Evolutionary conservation across 1,284 basidiomycete genomes (phyloP).

Genomic region (Boletus sp.): DNA sequence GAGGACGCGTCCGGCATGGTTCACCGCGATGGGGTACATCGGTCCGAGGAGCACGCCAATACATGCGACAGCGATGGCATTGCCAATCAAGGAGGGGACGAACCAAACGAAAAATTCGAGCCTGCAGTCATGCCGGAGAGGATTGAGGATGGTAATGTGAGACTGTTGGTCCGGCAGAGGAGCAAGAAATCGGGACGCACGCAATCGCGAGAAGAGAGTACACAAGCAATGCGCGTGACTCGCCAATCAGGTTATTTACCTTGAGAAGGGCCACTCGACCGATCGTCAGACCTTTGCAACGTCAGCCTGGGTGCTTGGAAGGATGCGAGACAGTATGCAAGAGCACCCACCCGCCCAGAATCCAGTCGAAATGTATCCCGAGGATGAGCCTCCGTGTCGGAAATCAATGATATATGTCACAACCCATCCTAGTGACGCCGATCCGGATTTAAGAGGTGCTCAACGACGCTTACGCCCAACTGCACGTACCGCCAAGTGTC

Average conservation of each 20-base stretch:
- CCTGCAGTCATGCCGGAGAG: slow-evolving; percentile 15
- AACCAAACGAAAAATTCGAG: slow-evolving; percentile 61
- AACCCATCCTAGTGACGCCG: slow-evolving; percentile 44
- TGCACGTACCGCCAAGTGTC: slow-evolving; percentile 47
- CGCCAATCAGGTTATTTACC: slow-evolving; percentile 26
- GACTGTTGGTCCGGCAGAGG: neutral
- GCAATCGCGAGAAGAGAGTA: slow-evolving; percentile 38
- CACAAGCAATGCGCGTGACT: slow-evolving; percentile 20
- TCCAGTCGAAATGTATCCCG: slow-evolving; percentile 51
- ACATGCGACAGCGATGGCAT: slow-evolving; percentile 55
- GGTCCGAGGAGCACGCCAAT: slow-evolving; percentile 58
- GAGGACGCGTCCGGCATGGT: slow-evolving; percentile 49
- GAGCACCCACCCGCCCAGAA: slow-evolving; percentile 46
- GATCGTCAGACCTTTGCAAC: slow-evolving; percentile 21
- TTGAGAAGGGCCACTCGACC: slow-evolving; percentile 26
- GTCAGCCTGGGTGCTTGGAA: neutral
- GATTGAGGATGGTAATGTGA: neutral
- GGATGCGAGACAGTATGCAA: neutral
- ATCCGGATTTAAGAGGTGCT: neutral
- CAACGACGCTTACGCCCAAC: neutral
- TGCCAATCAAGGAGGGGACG: slow-evolving; percentile 54
- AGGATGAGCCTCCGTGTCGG: slow-evolving; percentile 46
- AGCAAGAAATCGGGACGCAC: neutral
- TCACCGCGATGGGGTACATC: slow-evolving; percentile 58
- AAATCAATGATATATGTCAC: slow-evolving; percentile 48